Evolutionary conservation across 441 rosid species (phyloP), one percentile per base, ranked within the genome.

Genomic region (Gossypium lobatum): DNA sequence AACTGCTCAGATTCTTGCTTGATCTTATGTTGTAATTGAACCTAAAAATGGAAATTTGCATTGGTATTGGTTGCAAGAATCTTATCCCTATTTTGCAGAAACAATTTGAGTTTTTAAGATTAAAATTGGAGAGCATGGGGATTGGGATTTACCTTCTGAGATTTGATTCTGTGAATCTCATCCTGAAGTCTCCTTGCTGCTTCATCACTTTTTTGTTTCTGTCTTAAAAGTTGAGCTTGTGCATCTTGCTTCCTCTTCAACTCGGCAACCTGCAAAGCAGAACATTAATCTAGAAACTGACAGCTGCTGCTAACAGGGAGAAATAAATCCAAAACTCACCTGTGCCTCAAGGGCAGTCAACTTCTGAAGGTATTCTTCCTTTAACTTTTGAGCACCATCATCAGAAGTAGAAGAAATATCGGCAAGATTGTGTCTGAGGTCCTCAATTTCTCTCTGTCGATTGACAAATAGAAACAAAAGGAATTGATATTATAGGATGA

Each of bases 1-100:
- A 91, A 92, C 75, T 89, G 96, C 83, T 95, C 99, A 53, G 97
- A 92, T 80, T 95, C 99, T 77, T 95, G 99, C 88, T 95, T 93
- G 79, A 95, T 95, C 85, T 93, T 93, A 50, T 96, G 95, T 75
- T 93, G 98, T 70, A 96, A 71, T 83, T 93, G 98, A 81, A 90
- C 99, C 99, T 92, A 79, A 67, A 31, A 14, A 21, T 69, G 25
- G 34, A 71, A 7, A 42, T 71, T 76, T 73, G 50, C 74, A 72
- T 77, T 70, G 17, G 50, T 21, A 67, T 10, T 70, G 21, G 8
- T 28, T 14, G 53, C 48, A 64, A 67, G 48, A 58, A 20, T 21
- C 64, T 14, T 20, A 76, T 8, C 6, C 25, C 16, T 16, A 14
- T 55, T 63, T 50, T 17, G 65, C 66, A 64, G 46, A 64, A 77